Conservation (phyloP, 345 rosid species). For the Eucalyptus marginata region DNA sequence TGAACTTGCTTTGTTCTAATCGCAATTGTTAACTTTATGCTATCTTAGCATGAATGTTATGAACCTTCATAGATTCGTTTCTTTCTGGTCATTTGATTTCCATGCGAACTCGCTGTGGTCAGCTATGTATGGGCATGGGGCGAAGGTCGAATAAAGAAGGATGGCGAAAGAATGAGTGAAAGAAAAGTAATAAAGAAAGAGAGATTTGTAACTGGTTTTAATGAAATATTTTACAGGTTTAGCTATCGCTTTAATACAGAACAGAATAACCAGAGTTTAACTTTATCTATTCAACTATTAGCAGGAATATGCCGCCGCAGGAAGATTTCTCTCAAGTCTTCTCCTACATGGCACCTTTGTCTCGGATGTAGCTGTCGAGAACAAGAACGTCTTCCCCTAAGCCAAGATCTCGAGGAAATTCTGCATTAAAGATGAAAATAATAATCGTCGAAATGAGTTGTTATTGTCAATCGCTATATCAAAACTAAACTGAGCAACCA, state of each 20-base stretch:
- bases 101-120: too few species aligned
- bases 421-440: not conserved
- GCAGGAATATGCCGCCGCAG: not conserved
- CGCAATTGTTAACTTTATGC: not conserved
- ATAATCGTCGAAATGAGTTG: not conserved
- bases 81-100: not conserved
- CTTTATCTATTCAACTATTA: not conserved
- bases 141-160: not conserved
- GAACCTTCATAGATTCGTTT: not conserved
- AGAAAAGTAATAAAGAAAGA: not conserved
- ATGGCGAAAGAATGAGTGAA: not conserved
- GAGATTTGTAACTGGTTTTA: not conserved
- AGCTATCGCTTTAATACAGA: not conserved
- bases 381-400: not conserved
- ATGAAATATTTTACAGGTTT: not conserved
- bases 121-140: too few species aligned
- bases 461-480: too few species aligned
- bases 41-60: not conserved
- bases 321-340: not conserved
- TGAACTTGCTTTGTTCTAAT: not conserved
- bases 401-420: not conserved
- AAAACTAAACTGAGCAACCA: too few species aligned
- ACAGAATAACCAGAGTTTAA: not conserved
- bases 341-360: not conserved
- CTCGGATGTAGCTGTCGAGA: not conserved